phyloP scores from a whole-genome alignment of 306 rosid genomes.

The Malus orientalis region DNA sequence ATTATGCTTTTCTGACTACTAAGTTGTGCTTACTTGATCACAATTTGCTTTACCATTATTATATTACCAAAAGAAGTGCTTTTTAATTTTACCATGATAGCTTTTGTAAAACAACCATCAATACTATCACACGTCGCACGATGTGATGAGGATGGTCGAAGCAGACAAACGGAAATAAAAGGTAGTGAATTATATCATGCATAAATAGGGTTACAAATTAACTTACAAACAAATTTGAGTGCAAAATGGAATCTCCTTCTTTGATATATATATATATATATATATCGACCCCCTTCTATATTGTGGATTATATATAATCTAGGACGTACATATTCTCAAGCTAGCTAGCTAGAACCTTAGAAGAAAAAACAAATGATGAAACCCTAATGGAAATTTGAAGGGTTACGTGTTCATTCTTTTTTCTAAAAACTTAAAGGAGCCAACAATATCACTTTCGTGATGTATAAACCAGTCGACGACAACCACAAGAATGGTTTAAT shows the following conservation, averaged over 20 bases:
- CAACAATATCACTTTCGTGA: not conserved
- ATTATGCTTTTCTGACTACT: not conserved
- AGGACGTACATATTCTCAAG: not conserved
- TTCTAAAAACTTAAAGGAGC: not conserved
- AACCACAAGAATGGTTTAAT: slow-evolving; percentile 16
- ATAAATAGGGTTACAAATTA: too few species aligned
- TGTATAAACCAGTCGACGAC: not conserved
- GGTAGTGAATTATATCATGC: not conserved
- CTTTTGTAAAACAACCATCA: not conserved
- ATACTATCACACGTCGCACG: not conserved
- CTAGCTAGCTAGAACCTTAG: not conserved
- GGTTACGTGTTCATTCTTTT: not conserved
- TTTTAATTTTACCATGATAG: too few species aligned
- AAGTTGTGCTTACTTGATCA: not conserved
- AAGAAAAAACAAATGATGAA: not conserved
- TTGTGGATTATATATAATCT: too few species aligned
- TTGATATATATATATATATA: too few species aligned
- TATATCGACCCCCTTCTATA: too few species aligned
- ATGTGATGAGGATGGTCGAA: not conserved
- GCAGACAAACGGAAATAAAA: not conserved
- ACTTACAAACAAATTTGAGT: too few species aligned
- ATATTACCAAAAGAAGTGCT: too few species aligned
- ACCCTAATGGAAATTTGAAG: not conserved
- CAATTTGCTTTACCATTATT: not conserved
- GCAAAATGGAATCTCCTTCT: too few species aligned